phyloP scores from a whole-genome alignment of 1,139 yeast species.

The Magnusiomyces tetraspermus region DNA sequence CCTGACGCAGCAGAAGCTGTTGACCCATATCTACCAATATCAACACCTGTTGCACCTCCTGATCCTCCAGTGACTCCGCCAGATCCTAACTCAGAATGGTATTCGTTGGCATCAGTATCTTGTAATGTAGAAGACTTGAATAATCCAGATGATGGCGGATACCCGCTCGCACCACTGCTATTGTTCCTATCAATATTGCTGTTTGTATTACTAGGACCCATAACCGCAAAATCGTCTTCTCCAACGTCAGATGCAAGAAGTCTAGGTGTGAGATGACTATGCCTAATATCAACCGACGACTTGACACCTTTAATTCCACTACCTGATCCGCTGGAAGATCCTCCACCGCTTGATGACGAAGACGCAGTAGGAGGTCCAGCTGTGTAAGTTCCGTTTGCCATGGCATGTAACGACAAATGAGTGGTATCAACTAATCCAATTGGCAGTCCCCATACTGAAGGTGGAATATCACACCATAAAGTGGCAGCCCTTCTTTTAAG shows the following conservation, averaged over 20 bases:
- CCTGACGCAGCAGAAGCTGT: no score
- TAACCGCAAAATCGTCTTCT: constrained; percentile 34
- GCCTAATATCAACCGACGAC: constrained; percentile 40
- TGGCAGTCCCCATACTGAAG: constrained; percentile 55
- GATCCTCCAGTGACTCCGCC: not conserved
- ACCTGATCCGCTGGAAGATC: not conserved
- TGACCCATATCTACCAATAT: not conserved
- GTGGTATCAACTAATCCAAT: constrained; percentile 44
- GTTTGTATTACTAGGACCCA: not conserved
- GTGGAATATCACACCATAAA: constrained; percentile 41
- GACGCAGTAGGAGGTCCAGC: not conserved
- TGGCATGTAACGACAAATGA: not conserved
- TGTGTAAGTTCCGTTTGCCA: not conserved
- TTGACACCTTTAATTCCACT: not conserved
- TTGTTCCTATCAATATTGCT: not conserved
- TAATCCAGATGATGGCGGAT: not conserved
- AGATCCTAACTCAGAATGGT: not conserved
- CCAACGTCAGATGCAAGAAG: constrained; percentile 74
- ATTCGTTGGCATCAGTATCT: not conserved
- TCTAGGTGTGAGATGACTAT: constrained; percentile 65
- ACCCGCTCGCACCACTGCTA: not conserved
- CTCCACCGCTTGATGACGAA: not conserved
- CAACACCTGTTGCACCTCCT: not conserved
- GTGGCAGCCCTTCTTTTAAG: constrained; percentile 48
- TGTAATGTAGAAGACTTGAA: not conserved